Conservation (phyloP, 768 basidiomycete species). For the Leccinum truebloodii region DNA sequence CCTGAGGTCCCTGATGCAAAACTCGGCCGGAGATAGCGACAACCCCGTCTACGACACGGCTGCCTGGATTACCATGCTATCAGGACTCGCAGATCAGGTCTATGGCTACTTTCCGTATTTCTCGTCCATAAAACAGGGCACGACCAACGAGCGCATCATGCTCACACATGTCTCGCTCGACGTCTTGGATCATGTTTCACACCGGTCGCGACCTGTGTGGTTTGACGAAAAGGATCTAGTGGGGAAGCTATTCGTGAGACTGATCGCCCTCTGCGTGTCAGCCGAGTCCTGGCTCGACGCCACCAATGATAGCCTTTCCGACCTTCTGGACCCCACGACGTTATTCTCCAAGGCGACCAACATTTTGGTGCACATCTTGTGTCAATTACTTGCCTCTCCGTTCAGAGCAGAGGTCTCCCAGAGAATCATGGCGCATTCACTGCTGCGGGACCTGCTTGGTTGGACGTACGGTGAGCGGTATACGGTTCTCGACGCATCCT, state of each 20-base stretch:
- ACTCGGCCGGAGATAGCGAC: slow-evolving; percentile 35
- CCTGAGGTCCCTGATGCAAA: slow-evolving; percentile 39
- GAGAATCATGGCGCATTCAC: slow-evolving; percentile 20
- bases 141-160: slow-evolving; percentile 56
- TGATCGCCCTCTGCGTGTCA: slow-evolving; percentile 54
- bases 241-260: slow-evolving; percentile 48
- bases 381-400: slow-evolving; percentile 28
- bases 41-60: slow-evolving; percentile 38
- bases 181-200: slow-evolving; percentile 52
- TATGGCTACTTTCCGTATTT: slow-evolving; percentile 57
- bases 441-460: slow-evolving; percentile 25
- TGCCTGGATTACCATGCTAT: slow-evolving; percentile 52
- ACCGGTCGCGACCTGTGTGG: slow-evolving; percentile 53
- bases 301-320: slow-evolving; percentile 40
- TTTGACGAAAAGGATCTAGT: slow-evolving; percentile 45
- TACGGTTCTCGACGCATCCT: slow-evolving; percentile 1
- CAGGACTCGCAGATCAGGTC: slow-evolving; percentile 53
- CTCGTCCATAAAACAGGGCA: slow-evolving; percentile 49
- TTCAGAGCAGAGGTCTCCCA: slow-evolving; percentile 22
- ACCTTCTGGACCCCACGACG: slow-evolving; percentile 44
- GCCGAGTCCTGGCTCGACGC: slow-evolving; percentile 62
- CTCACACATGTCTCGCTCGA: slow-evolving; percentile 56
- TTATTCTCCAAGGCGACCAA: slow-evolving; percentile 50
- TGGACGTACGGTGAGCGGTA: slow-evolving; percentile 10
- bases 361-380: slow-evolving; percentile 47